Base-by-base conservation (phyloP, 2,329 filamentous ascomycete species). In the Xylaria multiplex region DNA sequence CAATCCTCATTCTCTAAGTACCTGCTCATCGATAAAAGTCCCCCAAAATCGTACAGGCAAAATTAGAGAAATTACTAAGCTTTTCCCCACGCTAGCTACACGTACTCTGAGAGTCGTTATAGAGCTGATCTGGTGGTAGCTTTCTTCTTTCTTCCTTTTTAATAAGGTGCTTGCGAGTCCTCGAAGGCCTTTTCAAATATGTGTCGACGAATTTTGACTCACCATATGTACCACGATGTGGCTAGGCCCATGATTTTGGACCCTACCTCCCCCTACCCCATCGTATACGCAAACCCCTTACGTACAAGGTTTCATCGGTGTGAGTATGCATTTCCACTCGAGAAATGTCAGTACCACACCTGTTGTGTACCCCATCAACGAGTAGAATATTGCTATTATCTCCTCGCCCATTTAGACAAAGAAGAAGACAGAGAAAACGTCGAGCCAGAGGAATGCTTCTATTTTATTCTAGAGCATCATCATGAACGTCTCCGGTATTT, bases 151-250 rank as follows among this genome's bases (percentile, higher is more conserved):
- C 9, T 24, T 5, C 48, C 13, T 43, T 27, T 5, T 46, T 22
- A 46, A 9, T 32, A 6, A 35, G 24, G 3, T 27, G 7, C 59
- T 30, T 6, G 6, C 8, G 1, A 40, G 11, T 5, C 27, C 27
- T 27, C 27, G 27, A 5, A 27, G 13, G n/a, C 45, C 7, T 8
- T 7, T 7, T 14, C 14, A 35, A 13, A 22, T 0, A 76, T 77
- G 75, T 77, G 75, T 37, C 56, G 64, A 1, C 65, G 46, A 1
- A 69, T 64, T 0, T 55, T 72, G 8, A 68, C 50, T 1, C 73
- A 77, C 37, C n/a, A 63, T 7, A 77, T 75, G 73, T 71, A 76
- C 63, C 73, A 76, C 63, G 73, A 76, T 35, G 71, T 74, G 37
- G 69, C 72, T 0, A 30, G 16, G 0, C 69, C 71, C 0, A 74